These are phyloP conservation scores for Trichoderma reesei DNA, from an alignment of 495 filamentous ascomycete genomes.

Conservation along the genomic window DNA sequence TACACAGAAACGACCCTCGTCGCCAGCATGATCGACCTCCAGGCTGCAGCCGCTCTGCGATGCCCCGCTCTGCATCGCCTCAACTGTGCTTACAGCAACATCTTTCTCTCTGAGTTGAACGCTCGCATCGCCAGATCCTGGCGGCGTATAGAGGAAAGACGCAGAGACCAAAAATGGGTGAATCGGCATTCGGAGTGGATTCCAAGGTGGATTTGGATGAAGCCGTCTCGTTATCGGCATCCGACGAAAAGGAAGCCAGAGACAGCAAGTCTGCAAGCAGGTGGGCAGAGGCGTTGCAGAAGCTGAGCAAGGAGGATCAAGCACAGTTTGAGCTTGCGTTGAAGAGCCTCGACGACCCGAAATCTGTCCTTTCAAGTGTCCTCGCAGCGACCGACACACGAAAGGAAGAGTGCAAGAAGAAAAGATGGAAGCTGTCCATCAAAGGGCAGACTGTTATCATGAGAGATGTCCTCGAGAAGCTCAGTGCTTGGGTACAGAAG, in stretches of 20 bases:
- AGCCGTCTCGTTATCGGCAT: neutral
- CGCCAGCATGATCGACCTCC: too few species aligned
- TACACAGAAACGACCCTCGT: too few species aligned
- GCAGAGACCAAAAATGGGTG: neutral
- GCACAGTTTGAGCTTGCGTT: neutral
- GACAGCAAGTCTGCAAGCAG: neutral
- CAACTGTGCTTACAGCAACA: too few species aligned
- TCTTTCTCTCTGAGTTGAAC: too few species aligned
- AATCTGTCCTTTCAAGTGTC: neutral
- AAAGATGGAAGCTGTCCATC: neutral
- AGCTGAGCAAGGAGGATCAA: conserved; percentile 1
- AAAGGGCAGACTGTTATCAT: conserved; percentile 1
- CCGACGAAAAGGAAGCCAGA: neutral
- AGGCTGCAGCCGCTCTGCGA: too few species aligned
- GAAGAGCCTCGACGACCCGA: neutral
- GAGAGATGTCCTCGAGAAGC: neutral
- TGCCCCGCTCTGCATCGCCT: too few species aligned
- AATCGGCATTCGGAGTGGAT: neutral
- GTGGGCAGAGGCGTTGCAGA: neutral
- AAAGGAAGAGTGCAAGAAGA: conserved; percentile 7
- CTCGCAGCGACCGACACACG: neutral
- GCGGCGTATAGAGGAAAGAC: too few species aligned
- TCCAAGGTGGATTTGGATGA: neutral
- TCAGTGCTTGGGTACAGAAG: conserved; percentile 1
- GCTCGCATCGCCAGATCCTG: too few species aligned